These are phyloP conservation scores for Xylaria bambusicola DNA, from an alignment of 495 filamentous ascomycete species.

Conservation along the genomic window DNA sequence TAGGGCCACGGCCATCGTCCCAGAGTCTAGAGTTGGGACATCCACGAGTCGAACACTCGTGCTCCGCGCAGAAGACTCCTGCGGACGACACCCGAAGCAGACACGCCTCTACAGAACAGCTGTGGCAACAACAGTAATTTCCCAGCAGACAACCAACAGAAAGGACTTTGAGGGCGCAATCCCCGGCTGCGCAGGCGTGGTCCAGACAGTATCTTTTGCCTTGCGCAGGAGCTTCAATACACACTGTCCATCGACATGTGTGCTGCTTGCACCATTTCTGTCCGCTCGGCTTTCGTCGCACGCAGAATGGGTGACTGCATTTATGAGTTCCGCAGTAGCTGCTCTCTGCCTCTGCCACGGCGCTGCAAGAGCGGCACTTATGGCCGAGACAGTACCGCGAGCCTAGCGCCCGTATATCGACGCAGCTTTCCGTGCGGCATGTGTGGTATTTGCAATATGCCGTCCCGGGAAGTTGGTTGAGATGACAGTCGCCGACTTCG, in stretches of 20 bases:
- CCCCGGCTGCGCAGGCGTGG: neutral
- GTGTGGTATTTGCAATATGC: neutral
- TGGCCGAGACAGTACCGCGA: neutral
- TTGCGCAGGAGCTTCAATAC: neutral
- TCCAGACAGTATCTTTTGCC: neutral
- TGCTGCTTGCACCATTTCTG: constrained; percentile 1
- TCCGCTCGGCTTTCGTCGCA: neutral
- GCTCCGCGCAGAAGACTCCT: neutral
- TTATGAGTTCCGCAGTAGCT: constrained; percentile 5
- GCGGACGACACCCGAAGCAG: neutral
- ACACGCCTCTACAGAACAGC: neutral
- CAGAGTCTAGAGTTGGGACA: constrained; percentile 11
- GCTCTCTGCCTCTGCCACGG: neutral
- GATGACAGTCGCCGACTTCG: constrained; percentile 4
- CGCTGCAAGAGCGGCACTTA: neutral
- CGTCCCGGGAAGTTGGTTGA: neutral
- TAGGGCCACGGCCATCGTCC: neutral
- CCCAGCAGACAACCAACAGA: neutral
- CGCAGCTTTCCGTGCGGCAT: neutral
- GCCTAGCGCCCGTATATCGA: neutral
- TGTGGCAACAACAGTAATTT: constrained; percentile 14
- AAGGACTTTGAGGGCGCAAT: neutral
- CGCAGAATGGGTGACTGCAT: neutral
- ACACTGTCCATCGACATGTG: neutral
- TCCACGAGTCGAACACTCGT: neutral